Conservation (phyloP, 2,329 filamentous ascomycete species). For the Chaetomium strumarium region DNA sequence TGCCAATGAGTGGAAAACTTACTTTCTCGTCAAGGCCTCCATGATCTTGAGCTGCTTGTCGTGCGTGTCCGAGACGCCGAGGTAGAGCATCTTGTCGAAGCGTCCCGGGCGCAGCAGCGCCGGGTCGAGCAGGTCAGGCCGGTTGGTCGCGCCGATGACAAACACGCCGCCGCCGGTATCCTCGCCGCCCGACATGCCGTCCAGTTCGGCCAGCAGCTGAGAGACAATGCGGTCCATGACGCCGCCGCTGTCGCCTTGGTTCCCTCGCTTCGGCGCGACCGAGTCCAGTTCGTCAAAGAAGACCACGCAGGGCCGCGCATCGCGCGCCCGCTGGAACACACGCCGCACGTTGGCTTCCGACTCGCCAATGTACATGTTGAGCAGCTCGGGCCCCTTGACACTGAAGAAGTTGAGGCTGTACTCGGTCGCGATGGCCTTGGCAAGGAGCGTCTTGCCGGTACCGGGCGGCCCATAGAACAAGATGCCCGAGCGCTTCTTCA, state of each 20-base stretch:
- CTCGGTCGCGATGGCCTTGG: slow-evolving; percentile 88
- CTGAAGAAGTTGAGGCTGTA: slow-evolving; percentile 94
- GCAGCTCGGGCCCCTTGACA: slow-evolving; percentile 83
- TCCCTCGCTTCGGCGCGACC: slow-evolving; percentile 91
- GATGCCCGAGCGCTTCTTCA: slow-evolving; percentile 96
- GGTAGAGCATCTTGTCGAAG: slow-evolving; percentile 98
- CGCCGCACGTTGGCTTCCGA: slow-evolving; percentile 86
- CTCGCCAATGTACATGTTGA: slow-evolving; percentile 96
- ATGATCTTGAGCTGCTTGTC: slow-evolving; percentile 93
- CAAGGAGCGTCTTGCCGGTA: slow-evolving; percentile 86
- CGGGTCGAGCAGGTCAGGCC: slow-evolving; percentile 87
- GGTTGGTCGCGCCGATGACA: slow-evolving; percentile 93
- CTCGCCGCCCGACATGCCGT: slow-evolving; percentile 94
- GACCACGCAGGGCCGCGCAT: slow-evolving; percentile 81
- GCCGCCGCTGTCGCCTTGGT: slow-evolving; percentile 93
- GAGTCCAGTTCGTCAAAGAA: slow-evolving; percentile 94
- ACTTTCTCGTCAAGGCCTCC: slow-evolving; percentile 92
- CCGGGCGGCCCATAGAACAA: slow-evolving; percentile 88
- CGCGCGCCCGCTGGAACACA: slow-evolving; percentile 80
- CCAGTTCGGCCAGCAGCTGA: slow-evolving; percentile 87
- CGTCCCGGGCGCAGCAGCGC: slow-evolving; percentile 82
- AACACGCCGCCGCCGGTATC: slow-evolving; percentile 80
- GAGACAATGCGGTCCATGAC: slow-evolving; percentile 98
- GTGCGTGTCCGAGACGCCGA: slow-evolving; percentile 93
- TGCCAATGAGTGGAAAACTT: slow-evolving; percentile 34